Conservation (phyloP, 768 basidiomycete genomes). For the Exidia glandulosa region DNA sequence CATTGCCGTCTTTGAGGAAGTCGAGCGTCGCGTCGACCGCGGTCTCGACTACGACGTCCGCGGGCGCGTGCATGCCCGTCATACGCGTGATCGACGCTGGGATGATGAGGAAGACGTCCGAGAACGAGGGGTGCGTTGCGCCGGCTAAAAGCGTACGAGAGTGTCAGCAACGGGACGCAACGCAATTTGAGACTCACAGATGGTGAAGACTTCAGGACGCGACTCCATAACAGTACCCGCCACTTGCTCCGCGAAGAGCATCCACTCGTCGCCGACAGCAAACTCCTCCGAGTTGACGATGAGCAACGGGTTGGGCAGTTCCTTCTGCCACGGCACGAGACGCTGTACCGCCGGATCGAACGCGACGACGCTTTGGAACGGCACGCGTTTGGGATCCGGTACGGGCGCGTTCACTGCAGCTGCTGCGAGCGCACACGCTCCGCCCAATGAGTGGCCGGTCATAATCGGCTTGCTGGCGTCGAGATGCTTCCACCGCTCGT, state of each 20-base stretch:
- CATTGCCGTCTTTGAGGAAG: conserved; percentile 8
- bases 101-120: conserved; percentile 24
- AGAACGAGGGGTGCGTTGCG: conserved; percentile 23
- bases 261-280: conserved; percentile 25
- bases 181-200: conserved; percentile 4
- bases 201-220: not conserved
- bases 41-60: conserved; percentile 8
- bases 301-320: conserved; percentile 22
- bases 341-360: conserved; percentile 4
- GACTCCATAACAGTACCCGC: conserved; percentile 5
- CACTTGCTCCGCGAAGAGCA: conserved; percentile 20
- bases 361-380: conserved; percentile 23
- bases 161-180: not conserved
- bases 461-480: conserved; percentile 15
- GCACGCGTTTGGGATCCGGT: too few relatives aligned
- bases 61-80: conserved; percentile 15
- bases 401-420: conserved; percentile 10
- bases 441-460: conserved; percentile 23
- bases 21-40: conserved; percentile 13
- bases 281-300: conserved; percentile 33
- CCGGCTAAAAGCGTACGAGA: conserved; percentile 14
- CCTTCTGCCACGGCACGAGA: conserved; percentile 16
- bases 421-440: conserved; percentile 11
- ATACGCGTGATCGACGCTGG: conserved; percentile 18
- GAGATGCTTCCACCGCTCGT: conserved; percentile 10